A percentile compares a stretch with the other conserved stretches of the same genome.
Evolutionary conservation across 2,329 filamentous ascomycete genomes (phyloP).

Genomic region (Monosporascus ibericus): DNA sequence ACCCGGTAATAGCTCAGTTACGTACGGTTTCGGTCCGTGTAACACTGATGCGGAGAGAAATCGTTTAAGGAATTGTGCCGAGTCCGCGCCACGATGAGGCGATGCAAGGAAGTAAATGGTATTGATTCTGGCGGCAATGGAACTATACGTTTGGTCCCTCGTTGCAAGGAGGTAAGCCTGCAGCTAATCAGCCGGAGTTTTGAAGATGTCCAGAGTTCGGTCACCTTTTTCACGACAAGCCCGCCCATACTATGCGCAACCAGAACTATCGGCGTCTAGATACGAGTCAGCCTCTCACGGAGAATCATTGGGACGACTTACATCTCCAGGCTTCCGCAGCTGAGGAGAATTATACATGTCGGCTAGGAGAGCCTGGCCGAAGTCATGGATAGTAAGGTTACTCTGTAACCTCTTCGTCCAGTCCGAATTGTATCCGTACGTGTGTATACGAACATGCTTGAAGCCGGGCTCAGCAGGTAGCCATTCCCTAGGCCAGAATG

Average conservation of each 20-base stretch:
- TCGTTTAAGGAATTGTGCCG: slow-evolving; percentile 14
- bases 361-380: slow-evolving; percentile 12
- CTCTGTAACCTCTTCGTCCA: slow-evolving; percentile 6
- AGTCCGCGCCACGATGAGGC: slow-evolving; percentile 18
- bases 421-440: slow-evolving; percentile 11
- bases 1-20: slow-evolving; percentile 18
- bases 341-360: slow-evolving; percentile 14
- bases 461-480: slow-evolving; percentile 11
- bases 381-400: slow-evolving; percentile 13
- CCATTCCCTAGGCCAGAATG: slow-evolving; percentile 13
- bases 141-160: slow-evolving; percentile 9
- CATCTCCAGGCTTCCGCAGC: slow-evolving; percentile 11
- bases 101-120: slow-evolving; percentile 25
- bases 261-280: slow-evolving; percentile 14
- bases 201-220: background rate
- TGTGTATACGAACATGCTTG: slow-evolving; percentile 8
- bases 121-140: slow-evolving; percentile 17
- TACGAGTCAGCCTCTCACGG: too few species aligned
- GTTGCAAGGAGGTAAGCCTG: slow-evolving; percentile 14
- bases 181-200: background rate
- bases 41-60: slow-evolving; percentile 10
- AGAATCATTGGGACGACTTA: background rate
- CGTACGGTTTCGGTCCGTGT: slow-evolving; percentile 17
- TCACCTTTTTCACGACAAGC: slow-evolving; percentile 15
- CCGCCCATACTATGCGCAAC: slow-evolving; percentile 20